Base-by-base conservation (phyloP, 345 rosid species). In the Orychophragmus violaceus region DNA sequence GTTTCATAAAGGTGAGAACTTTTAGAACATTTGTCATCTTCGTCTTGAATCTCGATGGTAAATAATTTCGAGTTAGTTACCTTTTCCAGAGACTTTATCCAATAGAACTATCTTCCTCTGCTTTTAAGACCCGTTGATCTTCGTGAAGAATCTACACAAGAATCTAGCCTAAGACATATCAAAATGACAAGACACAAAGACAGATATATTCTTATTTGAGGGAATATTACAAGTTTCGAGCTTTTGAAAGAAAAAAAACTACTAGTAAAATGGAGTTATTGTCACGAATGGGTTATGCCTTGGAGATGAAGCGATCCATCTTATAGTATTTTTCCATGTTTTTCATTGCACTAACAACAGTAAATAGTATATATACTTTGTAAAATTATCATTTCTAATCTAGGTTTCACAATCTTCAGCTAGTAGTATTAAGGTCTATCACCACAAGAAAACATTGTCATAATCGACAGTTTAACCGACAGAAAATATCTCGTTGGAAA, bases 111-210 rank as follows among this genome's bases (percentile, higher is more conserved):
- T 55, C 16, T 65, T 65, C 45, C 61, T 48, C 65, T 62, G 35
- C 59, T 57, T 46, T 62, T 64, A 10, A 48, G 52, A 45, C 46
- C 17, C 28, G 22, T 72, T 64, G 70, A 57, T 48, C 11, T 50
- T 50, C 52, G 71, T 72, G 54, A 64, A 37, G 66, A 58, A 57
- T 64, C 66, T 57, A 17, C n/a, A n/a, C n/a, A n/a, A n/a, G n/a
- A n/a, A n/a, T n/a, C n/a, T 50, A 41, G 49, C 58, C 51, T 32
- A 24, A 44, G 18, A 13, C 17, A 61, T 54, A 53, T 29, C 49
- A 45, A 35, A 62, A 13, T 53, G 57, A 62, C 54, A 23, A 42
- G 28, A 55, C 59, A 8, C 6, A 45, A 46, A 53, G 29, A 69
- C 65, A 18, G 19, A 51, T 2, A 5, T 37, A 36, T 41, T 65